phyloP scores from a whole-genome alignment of 805 yeast genomes.

The Monosporozyma aerobia region DNA sequence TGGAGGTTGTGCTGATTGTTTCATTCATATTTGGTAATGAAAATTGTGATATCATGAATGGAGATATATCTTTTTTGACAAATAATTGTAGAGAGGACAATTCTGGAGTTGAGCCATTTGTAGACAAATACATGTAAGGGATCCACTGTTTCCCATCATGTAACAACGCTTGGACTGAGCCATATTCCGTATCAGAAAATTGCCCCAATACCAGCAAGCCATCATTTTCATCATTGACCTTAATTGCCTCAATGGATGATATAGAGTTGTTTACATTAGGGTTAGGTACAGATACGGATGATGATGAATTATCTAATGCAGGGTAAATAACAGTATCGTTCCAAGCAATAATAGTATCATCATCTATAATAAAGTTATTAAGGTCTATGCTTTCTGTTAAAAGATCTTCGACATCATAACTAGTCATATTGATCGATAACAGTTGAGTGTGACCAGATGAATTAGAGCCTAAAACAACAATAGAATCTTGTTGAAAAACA shows the following conservation, averaged over 20 bases:
- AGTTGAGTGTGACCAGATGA: slow-evolving; percentile 32
- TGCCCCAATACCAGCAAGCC: slow-evolving; percentile 33
- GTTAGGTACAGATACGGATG: slow-evolving; percentile 3
- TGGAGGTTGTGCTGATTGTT: background rate
- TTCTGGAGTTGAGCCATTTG: background rate
- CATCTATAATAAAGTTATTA: slow-evolving; percentile 8
- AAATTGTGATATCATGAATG: background rate
- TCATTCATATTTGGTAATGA: slow-evolving; percentile 11
- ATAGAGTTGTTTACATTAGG: slow-evolving; percentile 4
- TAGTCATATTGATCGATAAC: slow-evolving; percentile 26
- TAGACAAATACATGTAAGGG: slow-evolving; percentile 15
- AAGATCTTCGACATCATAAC: slow-evolving; percentile 8
- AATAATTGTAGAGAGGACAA: slow-evolving; percentile 7
- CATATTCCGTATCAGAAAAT: slow-evolving; percentile 30
- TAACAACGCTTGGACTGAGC: slow-evolving; percentile 17
- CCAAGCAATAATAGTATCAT: slow-evolving; percentile 15
- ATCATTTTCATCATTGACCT: background rate
- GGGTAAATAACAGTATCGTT: slow-evolving; percentile 11
- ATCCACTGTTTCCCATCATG: slow-evolving; percentile 19
- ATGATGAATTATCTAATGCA: slow-evolving; percentile 8
- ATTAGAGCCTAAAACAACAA: slow-evolving; percentile 41
- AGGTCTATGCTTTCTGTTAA: slow-evolving; percentile 25
- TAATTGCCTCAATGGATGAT: slow-evolving; percentile 1
- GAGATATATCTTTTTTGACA: slow-evolving; percentile 32
- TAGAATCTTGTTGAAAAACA: slow-evolving; percentile 33